Evolutionary conservation across 1,284 basidiomycete species (phyloP), one percentile per base, ranked within the genome.

Genomic region (Ceratobasidium sp.): DNA sequence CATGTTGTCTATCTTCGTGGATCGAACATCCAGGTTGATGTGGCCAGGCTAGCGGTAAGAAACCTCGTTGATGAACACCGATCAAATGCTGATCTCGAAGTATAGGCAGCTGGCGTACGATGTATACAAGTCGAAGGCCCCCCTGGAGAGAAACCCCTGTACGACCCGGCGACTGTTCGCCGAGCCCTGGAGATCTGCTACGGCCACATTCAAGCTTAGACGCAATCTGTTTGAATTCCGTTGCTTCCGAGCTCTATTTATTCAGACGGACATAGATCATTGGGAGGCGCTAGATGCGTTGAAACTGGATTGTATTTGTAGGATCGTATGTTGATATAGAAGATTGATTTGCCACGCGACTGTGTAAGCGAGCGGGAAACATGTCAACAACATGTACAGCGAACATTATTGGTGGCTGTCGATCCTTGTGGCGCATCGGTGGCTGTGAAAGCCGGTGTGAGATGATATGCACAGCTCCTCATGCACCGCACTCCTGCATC

Each of bases 1-100:
- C 72, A 73, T 34, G 53, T 73, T 13, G 69, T 73, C n/a, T 73
- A 73, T 42, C 54, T 73, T 7, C 54, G 65, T 31, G 69, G 69
- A 17, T 68, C 72, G 5, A 60, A 42, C 17, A 62, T 73, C 32
- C 38, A 47, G 20, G 71, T 73, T 17, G 64, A 73, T 47, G 65
- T 69, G 35, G 29, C 40, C 29, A 56, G 27, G 22, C 54, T 71
- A 29, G 56, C 70, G 29, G 70, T 71, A 60, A 52, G 65, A 50
- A 15, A 45, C 22, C 22, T 4, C 4, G 4, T 45, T 20, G 5
- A n/a, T n/a, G n/a, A n/a, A n/a, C n/a, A n/a, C n/a, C n/a, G n/a
- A 31, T 4, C 4, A 8, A 31, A 45, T 15, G 25, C 42, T 58
- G n/a, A 58, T 15, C 47, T 31, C 27, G 45, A 31, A 38, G 22